Percentiles rank a stretch among this genome's conserved stretches.
Evolutionary conservation across 208 protist species (phyloP).

Genomic region (Leishmania tarentolae): DNA sequence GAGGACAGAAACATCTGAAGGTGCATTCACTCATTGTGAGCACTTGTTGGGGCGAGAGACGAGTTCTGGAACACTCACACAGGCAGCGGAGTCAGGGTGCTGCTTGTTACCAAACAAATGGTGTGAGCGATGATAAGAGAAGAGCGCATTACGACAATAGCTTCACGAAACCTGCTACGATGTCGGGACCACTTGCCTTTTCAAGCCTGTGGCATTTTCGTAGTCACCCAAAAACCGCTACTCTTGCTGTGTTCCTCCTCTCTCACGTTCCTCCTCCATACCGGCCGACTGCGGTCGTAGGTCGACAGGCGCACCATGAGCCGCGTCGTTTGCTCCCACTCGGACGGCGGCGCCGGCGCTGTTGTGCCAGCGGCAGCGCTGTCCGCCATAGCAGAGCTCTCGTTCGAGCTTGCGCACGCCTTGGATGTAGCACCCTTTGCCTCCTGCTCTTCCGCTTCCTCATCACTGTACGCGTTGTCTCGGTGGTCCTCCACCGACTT

Average conservation of each 20-base stretch:
- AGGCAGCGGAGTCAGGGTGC: background rate
- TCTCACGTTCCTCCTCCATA: slow-evolving; percentile 75
- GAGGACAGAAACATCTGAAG: background rate
- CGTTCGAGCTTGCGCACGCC: background rate
- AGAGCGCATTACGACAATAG: background rate
- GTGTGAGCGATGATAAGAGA: background rate
- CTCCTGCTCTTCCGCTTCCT: slow-evolving; percentile 16
- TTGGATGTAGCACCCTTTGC: background rate
- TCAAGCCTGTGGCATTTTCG: slow-evolving; percentile 37
- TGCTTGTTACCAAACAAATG: background rate
- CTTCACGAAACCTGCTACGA: background rate
- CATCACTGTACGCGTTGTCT: slow-evolving; percentile 34
- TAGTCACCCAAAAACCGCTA: slow-evolving; percentile 84
- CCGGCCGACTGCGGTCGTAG: slow-evolving; percentile 53
- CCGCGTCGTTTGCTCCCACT: slow-evolving; percentile 54
- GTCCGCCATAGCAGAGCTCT: too few species aligned
- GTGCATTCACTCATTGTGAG: background rate
- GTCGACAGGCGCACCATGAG: slow-evolving; percentile 49
- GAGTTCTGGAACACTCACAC: background rate
- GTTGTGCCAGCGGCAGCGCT: background rate
- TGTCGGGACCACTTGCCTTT: background rate
- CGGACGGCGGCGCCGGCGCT: slow-evolving; percentile 7
- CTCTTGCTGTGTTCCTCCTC: slow-evolving; percentile 42
- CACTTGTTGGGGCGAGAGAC: background rate
- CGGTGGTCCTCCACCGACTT: slow-evolving; percentile 23